These are phyloP conservation scores for Acephala macrosclerotiorum DNA, from an alignment of 2,329 filamentous ascomycete genomes.

Conservation along the genomic window DNA sequence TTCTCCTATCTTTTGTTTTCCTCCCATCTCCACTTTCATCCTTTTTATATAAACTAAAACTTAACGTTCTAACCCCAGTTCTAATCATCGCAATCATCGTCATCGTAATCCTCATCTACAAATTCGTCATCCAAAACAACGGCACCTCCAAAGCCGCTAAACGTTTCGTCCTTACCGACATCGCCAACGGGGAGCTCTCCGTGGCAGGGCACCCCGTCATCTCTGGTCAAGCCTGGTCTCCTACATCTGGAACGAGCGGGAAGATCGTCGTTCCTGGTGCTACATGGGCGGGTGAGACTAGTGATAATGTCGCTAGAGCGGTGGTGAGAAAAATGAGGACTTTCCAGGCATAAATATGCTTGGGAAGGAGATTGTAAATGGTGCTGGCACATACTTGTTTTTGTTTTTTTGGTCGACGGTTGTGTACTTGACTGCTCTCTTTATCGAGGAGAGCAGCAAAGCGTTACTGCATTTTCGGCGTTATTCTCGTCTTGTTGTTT, in stretches of 20 bases:
- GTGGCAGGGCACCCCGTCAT: slow-evolving; percentile 25
- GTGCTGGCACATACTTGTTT: slow-evolving; percentile 12
- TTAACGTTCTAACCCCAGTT: slow-evolving; percentile 47
- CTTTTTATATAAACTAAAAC: slow-evolving; percentile 12
- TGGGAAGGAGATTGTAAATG: background rate
- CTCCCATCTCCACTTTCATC: slow-evolving; percentile 9
- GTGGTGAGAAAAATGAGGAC: slow-evolving; percentile 2
- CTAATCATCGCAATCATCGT: slow-evolving; percentile 60
- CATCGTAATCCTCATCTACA: slow-evolving; percentile 55
- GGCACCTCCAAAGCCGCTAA: slow-evolving; percentile 29
- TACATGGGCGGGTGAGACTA: background rate
- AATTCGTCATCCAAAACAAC: slow-evolving; percentile 50
- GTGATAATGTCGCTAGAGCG: background rate
- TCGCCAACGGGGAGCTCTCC: slow-evolving; percentile 17
- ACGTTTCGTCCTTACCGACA: slow-evolving; percentile 33
- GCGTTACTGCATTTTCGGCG: slow-evolving; percentile 2
- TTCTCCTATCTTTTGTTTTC: slow-evolving; percentile 12
- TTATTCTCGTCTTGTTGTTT: background rate
- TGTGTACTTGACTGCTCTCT: background rate
- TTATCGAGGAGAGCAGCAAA: background rate
- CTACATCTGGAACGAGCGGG: slow-evolving; percentile 10
- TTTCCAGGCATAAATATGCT: slow-evolving; percentile 4
- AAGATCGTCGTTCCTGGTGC: slow-evolving; percentile 23
- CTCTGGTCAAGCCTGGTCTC: slow-evolving; percentile 27
- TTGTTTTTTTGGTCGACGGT: background rate